A percentile compares a stretch with the other conserved stretches of the same genome.
Evolutionary conservation across 2,329 filamentous ascomycete species (phyloP).

Genomic region (Epichloe gansuensis): DNA sequence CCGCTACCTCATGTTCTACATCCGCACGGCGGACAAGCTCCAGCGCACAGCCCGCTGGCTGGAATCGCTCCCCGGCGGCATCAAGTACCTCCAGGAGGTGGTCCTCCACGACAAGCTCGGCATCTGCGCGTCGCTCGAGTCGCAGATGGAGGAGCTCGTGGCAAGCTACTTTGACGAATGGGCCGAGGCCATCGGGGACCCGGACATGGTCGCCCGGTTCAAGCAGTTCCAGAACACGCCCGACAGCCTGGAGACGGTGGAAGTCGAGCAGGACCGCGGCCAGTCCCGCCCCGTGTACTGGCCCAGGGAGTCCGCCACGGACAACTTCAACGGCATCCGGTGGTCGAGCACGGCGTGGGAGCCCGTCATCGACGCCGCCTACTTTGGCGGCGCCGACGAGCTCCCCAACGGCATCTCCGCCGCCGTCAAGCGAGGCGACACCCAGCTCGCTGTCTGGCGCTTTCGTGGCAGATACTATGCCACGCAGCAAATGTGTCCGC

Average conservation of each 20-base stretch:
- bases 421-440: slow-evolving; percentile 74
- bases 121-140: slow-evolving; percentile 70
- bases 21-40: slow-evolving; percentile 80
- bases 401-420: slow-evolving; percentile 60
- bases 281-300: slow-evolving; percentile 67
- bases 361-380: slow-evolving; percentile 56
- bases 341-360: slow-evolving; percentile 60
- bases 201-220: slow-evolving; percentile 56
- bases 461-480: slow-evolving; percentile 70
- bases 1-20: slow-evolving; percentile 86
- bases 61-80: slow-evolving; percentile 69
- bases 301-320: slow-evolving; percentile 53
- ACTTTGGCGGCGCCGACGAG: slow-evolving; percentile 53
- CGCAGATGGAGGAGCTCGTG: slow-evolving; percentile 78
- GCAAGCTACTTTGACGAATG: slow-evolving; percentile 83
- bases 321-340: slow-evolving; percentile 60
- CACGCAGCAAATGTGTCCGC: slow-evolving; percentile 89
- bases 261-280: slow-evolving; percentile 57
- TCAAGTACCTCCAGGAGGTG: slow-evolving; percentile 71
- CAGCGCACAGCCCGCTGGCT: slow-evolving; percentile 84
- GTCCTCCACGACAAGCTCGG: slow-evolving; percentile 77
- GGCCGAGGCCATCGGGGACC: slow-evolving; percentile 66
- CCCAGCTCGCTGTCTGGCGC: slow-evolving; percentile 78
- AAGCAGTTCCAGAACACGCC: slow-evolving; percentile 72
- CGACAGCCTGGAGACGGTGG: slow-evolving; percentile 56